Evolutionary conservation across 495 filamentous ascomycete genomes (phyloP).

Genomic region (Platismatia glauca): DNA sequence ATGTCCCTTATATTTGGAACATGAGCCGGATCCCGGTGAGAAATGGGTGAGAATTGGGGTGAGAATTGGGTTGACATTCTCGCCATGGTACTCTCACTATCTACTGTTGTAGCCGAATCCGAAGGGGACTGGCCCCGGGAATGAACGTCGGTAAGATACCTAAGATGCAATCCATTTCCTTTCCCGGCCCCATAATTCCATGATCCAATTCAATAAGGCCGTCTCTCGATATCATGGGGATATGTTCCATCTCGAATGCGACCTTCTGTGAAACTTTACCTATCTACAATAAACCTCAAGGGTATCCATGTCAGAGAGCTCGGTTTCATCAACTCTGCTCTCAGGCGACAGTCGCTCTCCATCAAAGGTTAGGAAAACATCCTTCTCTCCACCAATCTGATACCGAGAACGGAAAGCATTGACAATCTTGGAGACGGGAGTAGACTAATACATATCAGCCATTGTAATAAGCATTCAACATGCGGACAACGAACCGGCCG

Average conservation of each 20-base stretch:
- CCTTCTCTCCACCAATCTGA: constrained; percentile 37
- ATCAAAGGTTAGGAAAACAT: constrained; percentile 65
- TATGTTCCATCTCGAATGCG: not conserved
- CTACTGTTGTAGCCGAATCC: no score
- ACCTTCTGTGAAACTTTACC: not conserved
- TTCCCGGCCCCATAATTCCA: no score
- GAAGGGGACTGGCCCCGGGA: no score
- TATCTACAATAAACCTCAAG: constrained; percentile 41
- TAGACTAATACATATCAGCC: constrained; percentile 32
- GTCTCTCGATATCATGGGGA: not conserved
- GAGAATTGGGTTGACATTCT: no score
- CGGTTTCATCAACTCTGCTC: constrained; percentile 57
- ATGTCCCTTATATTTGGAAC: no score
- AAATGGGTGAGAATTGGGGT: no score
- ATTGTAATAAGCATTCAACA: constrained; percentile 5
- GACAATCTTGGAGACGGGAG: constrained; percentile 46
- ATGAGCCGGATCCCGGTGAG: no score
- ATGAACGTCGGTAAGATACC: no score
- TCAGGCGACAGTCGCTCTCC: constrained; percentile 62
- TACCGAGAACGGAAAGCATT: constrained; percentile 42
- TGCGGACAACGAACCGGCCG: constrained; percentile 36
- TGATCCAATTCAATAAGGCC: not conserved
- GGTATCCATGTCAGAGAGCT: constrained; percentile 68
- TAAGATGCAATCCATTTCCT: no score
- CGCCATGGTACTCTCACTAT: no score